Base-by-base conservation (phyloP, 768 basidiomycete species). In the Boletus sp. region DNA sequence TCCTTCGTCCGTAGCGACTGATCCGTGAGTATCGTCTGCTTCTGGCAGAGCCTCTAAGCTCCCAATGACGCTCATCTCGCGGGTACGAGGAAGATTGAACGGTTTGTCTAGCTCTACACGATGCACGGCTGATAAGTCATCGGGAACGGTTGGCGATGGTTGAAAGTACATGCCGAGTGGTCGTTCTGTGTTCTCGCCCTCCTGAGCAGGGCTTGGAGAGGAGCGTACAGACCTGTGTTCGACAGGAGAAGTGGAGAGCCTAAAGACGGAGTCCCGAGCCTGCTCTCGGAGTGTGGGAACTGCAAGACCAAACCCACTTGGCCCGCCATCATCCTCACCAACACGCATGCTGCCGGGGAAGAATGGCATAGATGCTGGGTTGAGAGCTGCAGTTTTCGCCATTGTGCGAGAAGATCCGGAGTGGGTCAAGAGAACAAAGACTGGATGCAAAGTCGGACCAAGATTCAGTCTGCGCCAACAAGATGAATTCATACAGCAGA, bases 361-460 rank as follows among this genome's bases (percentile, higher is more conserved):
- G 80, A 92, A 92, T 47, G 90, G 90, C 69, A 84, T 84, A 54
- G 89, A 92, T 57, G 88, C 79, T 59, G 90, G 88, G 72, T 91
- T 90, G 63, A 91, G 75, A 55, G 87, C 79, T 64, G 82, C 85
- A 64, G 83, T 88, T 79, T 83, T 84, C 58, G 87, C 84, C 85
- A 90, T 88, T 67, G 72, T 74, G 60, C 55, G 61, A 59, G 59
- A 48, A 47, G 55, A 54, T 60, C 55, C 50, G 46, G 34, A 39
- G 48, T 38, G 40, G 27, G 54, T 33, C 53, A 39, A 55, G 67
- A 68, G 66, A 70, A 60, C 25, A 45, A 65, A 40, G 67, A 65
- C 64, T 62, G 43, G 19, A 52, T 43, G 27, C 13, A 29, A 43
- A 13, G 47, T 35, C 45, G 41, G 39, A 37, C 38, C 43, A 53